A percentile compares a stretch with the other conserved stretches of the same genome.
These are phyloP conservation scores for Ceratocystis albifundus DNA, from an alignment of 2,329 filamentous ascomycete species.

Conservation along the genomic window DNA sequence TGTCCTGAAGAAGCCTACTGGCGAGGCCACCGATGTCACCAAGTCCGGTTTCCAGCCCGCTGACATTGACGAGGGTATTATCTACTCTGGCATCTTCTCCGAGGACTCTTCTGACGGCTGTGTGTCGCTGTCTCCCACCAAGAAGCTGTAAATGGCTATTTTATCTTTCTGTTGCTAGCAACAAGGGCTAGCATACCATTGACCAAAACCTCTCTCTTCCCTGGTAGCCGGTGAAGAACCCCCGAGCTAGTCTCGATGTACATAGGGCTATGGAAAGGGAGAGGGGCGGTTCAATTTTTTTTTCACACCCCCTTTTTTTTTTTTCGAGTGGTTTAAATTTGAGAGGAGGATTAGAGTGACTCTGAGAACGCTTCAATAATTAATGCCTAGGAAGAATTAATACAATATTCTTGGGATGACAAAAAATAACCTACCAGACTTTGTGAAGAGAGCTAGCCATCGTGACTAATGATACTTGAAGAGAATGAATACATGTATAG, in stretches of 20 bases:
- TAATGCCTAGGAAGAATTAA: background rate
- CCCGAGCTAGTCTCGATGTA: background rate
- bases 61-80: slow-evolving; percentile 41
- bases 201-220: background rate
- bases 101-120: slow-evolving; percentile 38
- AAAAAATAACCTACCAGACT: background rate
- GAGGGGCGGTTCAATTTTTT: background rate
- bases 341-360: background rate
- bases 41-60: slow-evolving; percentile 39
- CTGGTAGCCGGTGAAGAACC: background rate
- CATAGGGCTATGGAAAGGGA: too few species aligned
- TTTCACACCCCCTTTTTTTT: background rate
- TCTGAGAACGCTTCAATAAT: slow-evolving; percentile 7
- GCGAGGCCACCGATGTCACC: slow-evolving; percentile 35
- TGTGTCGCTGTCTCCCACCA: slow-evolving; percentile 29
- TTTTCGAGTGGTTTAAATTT: background rate
- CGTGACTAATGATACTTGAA: background rate
- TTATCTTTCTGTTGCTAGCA: background rate
- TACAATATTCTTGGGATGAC: background rate
- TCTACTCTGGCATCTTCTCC: slow-evolving; percentile 43
- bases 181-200: background rate
- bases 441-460: background rate
- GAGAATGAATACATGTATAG: background rate
- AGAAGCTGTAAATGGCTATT: slow-evolving; percentile 18
- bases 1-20: slow-evolving; percentile 48